These are phyloP conservation scores for Triticum monococcum DNA, from an alignment of 176 grass and related monocot genomes.

Conservation along the genomic window DNA sequence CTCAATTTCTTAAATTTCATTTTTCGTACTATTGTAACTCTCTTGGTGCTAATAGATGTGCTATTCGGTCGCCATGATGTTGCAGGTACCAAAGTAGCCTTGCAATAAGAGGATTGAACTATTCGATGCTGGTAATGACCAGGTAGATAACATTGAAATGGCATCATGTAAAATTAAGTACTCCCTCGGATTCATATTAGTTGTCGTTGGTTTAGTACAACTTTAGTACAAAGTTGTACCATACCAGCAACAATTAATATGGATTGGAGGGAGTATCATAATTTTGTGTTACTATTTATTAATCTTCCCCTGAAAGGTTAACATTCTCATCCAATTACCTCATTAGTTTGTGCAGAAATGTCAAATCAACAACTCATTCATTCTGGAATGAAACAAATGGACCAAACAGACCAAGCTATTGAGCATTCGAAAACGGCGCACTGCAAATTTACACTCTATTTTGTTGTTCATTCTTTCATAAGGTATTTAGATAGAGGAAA, in stretches of 20 bases:
- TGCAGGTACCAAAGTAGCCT: conserved; percentile 91
- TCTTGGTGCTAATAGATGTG: conserved; percentile 7
- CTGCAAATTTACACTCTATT: neutral
- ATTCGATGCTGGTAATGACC: conserved; percentile 69
- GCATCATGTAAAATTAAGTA: conserved; percentile 56
- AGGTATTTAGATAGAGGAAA: too few species aligned
- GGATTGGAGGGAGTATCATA: neutral
- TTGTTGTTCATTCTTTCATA: neutral
- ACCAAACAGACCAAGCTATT: conserved; percentile 92
- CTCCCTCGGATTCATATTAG: too few species aligned
- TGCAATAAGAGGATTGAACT: conserved; percentile 93
- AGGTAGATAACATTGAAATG: conserved; percentile 53
- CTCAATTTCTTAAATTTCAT: neutral
- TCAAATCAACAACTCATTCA: conserved; percentile 86
- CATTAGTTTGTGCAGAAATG: conserved; percentile 58
- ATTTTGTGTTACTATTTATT: neutral
- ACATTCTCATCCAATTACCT: conserved; percentile 24
- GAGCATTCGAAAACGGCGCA: conserved; percentile 78
- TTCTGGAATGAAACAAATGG: conserved; percentile 82
- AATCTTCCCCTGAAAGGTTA: neutral
- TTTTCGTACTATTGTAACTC: neutral
- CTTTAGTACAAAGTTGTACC: too few species aligned
- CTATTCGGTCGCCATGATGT: conserved; percentile 2
- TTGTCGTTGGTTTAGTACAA: too few species aligned
- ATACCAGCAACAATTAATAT: too few species aligned